These are phyloP conservation scores for Entonaema liquescens DNA, from an alignment of 495 filamentous ascomycete species.

Conservation along the genomic window DNA sequence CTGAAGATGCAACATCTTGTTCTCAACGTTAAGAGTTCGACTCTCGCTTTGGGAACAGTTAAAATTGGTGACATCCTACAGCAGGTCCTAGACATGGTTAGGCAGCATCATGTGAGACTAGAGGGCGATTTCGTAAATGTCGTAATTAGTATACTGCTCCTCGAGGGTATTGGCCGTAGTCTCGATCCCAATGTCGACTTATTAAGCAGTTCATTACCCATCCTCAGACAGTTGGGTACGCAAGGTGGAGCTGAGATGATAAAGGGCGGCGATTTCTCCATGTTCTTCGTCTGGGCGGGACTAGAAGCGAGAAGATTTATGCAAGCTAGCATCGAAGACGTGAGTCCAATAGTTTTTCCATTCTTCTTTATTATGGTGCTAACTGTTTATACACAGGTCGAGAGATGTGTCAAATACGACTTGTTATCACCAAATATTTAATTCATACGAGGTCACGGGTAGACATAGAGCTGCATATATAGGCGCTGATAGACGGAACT, in stretches of 20 bases:
- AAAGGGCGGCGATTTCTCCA: conserved; percentile 82
- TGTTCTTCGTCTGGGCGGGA: conserved; percentile 93
- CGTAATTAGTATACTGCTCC: conserved; percentile 89
- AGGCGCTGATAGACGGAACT: conserved; percentile 22
- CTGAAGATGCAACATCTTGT: conserved; percentile 97
- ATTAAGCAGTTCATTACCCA: conserved; percentile 85
- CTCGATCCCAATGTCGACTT: conserved; percentile 89
- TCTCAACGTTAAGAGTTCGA: conserved; percentile 84
- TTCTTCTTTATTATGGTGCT: conserved; percentile 20
- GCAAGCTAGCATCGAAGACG: conserved; percentile 86
- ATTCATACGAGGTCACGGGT: conserved; percentile 20
- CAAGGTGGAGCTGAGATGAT: conserved; percentile 74
- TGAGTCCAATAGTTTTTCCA: conserved; percentile 52
- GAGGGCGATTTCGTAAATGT: conserved; percentile 99
- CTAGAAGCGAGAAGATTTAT: conserved; percentile 88
- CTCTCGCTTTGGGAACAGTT: conserved; percentile 92
- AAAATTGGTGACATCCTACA: conserved; percentile 96
- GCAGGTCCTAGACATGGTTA: conserved; percentile 90
- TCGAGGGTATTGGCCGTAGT: conserved; percentile 92
- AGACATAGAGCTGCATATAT: conserved; percentile 29
- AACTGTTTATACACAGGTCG: conserved; percentile 57
- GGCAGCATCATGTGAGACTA: conserved; percentile 89
- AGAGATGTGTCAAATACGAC: conserved; percentile 85
- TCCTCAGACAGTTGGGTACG: conserved; percentile 85
- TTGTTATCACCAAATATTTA: conserved; percentile 82